Conservation (phyloP, 371 early-diverging fungal species). For the Paraphysoderma sedebokerense region DNA sequence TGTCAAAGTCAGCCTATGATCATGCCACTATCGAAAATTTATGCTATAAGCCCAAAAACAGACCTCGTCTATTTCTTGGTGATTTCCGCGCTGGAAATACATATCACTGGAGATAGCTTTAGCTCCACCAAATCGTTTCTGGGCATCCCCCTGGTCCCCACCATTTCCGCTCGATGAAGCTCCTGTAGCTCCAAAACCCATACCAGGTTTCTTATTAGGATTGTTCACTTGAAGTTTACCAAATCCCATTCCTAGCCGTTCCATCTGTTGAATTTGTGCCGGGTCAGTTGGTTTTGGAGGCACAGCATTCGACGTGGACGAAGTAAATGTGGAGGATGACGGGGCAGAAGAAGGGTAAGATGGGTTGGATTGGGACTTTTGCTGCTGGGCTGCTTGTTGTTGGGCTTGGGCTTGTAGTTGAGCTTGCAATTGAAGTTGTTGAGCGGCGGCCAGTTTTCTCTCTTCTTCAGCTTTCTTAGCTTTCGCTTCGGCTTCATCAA, state of each 20-base stretch:
- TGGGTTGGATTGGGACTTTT: too few relatives aligned
- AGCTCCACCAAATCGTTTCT: slow-evolving; percentile 51
- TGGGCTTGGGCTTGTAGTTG: neutral
- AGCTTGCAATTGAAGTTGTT: neutral
- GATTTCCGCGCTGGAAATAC: slow-evolving; percentile 66
- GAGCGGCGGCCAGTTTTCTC: neutral
- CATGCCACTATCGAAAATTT: slow-evolving; percentile 1
- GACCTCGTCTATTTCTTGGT: slow-evolving; percentile 33
- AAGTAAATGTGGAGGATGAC: neutral
- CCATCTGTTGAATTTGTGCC: slow-evolving; percentile 27
- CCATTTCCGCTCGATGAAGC: slow-evolving; percentile 1
- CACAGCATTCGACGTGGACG: neutral
- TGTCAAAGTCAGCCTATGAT: neutral
- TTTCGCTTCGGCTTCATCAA: slow-evolving; percentile 79
- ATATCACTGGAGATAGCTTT: slow-evolving; percentile 76
- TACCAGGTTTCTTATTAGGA: neutral
- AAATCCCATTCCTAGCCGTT: slow-evolving; percentile 69
- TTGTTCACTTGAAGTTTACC: slow-evolving; percentile 28
- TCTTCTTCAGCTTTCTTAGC: slow-evolving; percentile 69
- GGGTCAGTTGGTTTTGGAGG: neutral
- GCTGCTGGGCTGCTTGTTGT: too few relatives aligned
- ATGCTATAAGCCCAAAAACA: neutral
- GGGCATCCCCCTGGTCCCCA: slow-evolving; percentile 11
- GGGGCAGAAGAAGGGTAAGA: neutral
- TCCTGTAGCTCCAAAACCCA: slow-evolving; percentile 8